These are phyloP conservation scores for Neobulgaria alba DNA, from an alignment of 2,329 filamentous ascomycete genomes.

Conservation along the genomic window DNA sequence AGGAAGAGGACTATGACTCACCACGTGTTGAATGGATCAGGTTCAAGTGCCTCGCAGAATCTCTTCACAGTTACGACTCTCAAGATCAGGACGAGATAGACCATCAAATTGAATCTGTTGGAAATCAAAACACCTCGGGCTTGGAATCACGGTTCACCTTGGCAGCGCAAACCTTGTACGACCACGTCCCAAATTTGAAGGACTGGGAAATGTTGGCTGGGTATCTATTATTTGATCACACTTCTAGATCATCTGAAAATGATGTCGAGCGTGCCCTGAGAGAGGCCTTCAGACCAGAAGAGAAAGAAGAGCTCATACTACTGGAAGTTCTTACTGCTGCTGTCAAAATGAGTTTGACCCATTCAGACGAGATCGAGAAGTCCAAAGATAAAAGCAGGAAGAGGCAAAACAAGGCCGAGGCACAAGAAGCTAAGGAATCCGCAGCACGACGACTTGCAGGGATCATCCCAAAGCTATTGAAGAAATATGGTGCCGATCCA, in stretches of 20 bases:
- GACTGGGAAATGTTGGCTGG: conserved; percentile 85
- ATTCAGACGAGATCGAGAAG: conserved; percentile 56
- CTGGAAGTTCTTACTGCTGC: conserved; percentile 80
- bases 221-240: conserved; percentile 90
- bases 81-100: conserved; percentile 53
- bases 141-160: conserved; percentile 77
- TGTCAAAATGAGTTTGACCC: conserved; percentile 64
- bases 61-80: conserved; percentile 71
- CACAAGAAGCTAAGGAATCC: conserved; percentile 64
- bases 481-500: conserved; percentile 86
- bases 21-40: conserved; percentile 82
- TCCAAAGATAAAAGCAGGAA: conserved; percentile 47
- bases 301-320: conserved; percentile 68
- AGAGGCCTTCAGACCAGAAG: conserved; percentile 23
- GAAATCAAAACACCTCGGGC: conserved; percentile 48
- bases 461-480: conserved; percentile 76
- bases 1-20: conserved; percentile 65
- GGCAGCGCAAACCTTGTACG: conserved; percentile 77
- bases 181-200: conserved; percentile 69
- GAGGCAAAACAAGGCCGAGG: conserved; percentile 47
- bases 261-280: conserved; percentile 49
- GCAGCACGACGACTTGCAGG: conserved; percentile 69
- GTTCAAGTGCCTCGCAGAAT: conserved; percentile 82
- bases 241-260: conserved; percentile 51
- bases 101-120: conserved; percentile 36